phyloP scores from a whole-genome alignment of 169 alveolate species.

The Ichthyophthirius multifiliis region DNA sequence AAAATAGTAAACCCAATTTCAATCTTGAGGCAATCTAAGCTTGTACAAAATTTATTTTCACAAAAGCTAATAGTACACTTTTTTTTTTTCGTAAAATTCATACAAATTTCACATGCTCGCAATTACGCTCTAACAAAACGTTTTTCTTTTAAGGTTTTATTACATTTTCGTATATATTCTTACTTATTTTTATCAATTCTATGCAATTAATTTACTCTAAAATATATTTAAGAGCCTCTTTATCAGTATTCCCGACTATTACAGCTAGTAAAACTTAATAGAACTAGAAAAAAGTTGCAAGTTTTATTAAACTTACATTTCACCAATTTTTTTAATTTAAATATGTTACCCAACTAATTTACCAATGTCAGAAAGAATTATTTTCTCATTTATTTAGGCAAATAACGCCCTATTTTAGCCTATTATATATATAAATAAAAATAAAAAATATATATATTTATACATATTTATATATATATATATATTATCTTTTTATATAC shows the following conservation, averaged over 20 bases:
- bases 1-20: conserved; percentile 2
- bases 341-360: too few species aligned
- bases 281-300: too few species aligned
- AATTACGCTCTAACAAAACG: conserved; percentile 3
- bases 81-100: neutral
- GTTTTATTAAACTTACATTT: too few species aligned
- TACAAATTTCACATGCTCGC: conserved; percentile 5
- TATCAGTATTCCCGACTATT: too few species aligned
- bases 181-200: neutral
- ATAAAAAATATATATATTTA: too few species aligned
- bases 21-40: neutral
- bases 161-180: conserved; percentile 20
- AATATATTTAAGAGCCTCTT: neutral
- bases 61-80: neutral
- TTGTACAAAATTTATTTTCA: neutral
- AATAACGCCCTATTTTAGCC: neutral
- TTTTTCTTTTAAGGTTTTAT: neutral
- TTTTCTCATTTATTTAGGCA: neutral
- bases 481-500: too few species aligned
- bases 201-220: neutral
- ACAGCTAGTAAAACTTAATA: too few species aligned
- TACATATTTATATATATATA: too few species aligned
- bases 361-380: neutral
- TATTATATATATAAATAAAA: too few species aligned
- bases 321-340: too few species aligned